These are phyloP conservation scores for Lumnitzera racemosa DNA, from an alignment of 345 rosid species.

Conservation along the genomic window DNA sequence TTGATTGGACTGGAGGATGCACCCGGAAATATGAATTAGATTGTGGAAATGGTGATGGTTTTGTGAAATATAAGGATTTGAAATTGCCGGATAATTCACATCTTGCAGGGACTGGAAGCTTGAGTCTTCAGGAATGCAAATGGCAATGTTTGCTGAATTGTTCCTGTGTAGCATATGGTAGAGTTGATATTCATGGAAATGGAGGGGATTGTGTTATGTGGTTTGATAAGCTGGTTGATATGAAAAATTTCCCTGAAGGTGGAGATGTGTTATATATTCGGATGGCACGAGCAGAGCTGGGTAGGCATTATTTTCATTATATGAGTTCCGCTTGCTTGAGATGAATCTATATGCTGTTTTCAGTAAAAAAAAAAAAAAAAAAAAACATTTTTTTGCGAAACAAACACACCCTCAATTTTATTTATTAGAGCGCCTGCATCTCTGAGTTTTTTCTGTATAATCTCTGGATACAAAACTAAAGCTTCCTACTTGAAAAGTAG, in stretches of 20 bases:
- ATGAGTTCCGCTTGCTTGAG: no score
- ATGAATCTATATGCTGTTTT: no score
- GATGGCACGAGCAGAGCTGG: slow-evolving; percentile 16
- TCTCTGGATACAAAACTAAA: no score
- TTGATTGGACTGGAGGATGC: slow-evolving; percentile 22
- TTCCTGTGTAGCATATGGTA: slow-evolving; percentile 24
- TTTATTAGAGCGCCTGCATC: no score
- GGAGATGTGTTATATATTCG: slow-evolving; percentile 16
- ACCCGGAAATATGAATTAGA: slow-evolving; percentile 7
- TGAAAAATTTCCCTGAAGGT: slow-evolving; percentile 14
- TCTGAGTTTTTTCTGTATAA: no score
- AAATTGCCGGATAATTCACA: slow-evolving; percentile 12
- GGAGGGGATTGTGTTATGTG: slow-evolving; percentile 17
- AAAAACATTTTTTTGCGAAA: no score
- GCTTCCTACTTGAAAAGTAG: no score
- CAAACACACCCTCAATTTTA: no score
- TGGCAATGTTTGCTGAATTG: slow-evolving; percentile 22
- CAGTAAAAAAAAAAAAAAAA: no score
- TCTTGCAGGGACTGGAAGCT: slow-evolving; percentile 1
- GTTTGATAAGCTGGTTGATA: slow-evolving; percentile 14
- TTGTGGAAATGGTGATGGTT: slow-evolving; percentile 19
- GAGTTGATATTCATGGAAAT: slow-evolving; percentile 12
- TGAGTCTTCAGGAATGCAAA: slow-evolving; percentile 16
- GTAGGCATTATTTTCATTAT: neutral
- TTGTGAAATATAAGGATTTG: slow-evolving; percentile 17